Base-by-base conservation (phyloP, 306 rosid species). In the Casuarina equisetifolia region DNA sequence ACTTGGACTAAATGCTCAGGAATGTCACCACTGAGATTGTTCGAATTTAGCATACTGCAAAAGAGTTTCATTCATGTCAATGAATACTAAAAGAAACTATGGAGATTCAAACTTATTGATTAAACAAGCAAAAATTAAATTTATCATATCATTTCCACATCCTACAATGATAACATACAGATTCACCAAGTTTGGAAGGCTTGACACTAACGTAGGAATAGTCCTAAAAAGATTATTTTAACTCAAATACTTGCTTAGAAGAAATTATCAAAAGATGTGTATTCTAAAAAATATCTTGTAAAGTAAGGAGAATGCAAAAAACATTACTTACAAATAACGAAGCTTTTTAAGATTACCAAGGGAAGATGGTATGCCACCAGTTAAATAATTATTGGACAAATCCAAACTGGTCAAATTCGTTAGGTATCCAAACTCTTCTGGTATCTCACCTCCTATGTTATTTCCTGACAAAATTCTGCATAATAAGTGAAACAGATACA, bases 391-490 rank as follows among this genome's bases (percentile, higher is more conserved):
- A 77, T 81, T 81, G 82, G 79, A 90, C 90, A 96, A 85, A 86
- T 96, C 93, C 85, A 96, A 90, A 83, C 87, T 90, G 73, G 15
- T 19, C 87, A 96, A 86, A 77, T 79, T 91, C 51, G 88, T 88
- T 74, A 96, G 76, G 79, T 90, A 86, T 75, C 98, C 99, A 11
- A 91, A 78, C 80, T 91, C 97, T 82, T 87, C 75, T 12, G 99
- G 98, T 78, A 96, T 90, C 45, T 46, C 82, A 15, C 98, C 99
- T 35, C 87, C 85, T 54, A 96, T 93, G 61, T 73, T 82, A 90
- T 96, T 96, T 73, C 97, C 96, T 87, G 89, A 96, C 84, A 96
- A 86, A 45, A 89, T 77, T 76, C 99, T 96, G 91, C 83, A 78
- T 19, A 59, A 83, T 25, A 39, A 77, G 85, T 52, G 75, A 52